Percentiles rank a stretch among this genome's conserved stretches.
phyloP scores from a whole-genome alignment of 305 asterid genomes.

The Fraxinus latifolia region DNA sequence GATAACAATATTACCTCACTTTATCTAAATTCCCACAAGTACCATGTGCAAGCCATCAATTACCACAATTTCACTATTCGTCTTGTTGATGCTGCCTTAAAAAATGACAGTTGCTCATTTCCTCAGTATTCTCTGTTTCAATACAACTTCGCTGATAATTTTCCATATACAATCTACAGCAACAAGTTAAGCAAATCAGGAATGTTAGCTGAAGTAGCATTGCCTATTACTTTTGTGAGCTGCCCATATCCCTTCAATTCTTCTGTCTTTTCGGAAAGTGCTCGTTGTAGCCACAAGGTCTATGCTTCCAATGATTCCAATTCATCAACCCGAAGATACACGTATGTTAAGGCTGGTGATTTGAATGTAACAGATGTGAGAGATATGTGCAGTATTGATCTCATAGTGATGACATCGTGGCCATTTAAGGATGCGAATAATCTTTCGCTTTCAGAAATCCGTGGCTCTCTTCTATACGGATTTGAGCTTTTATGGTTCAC shows the following conservation, averaged over 20 bases:
- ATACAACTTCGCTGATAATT: background rate
- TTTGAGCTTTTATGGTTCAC: constrained; percentile 22
- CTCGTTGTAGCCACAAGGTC: background rate
- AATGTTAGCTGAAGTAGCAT: background rate
- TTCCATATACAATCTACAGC: background rate
- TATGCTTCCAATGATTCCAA: background rate
- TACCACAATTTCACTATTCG: constrained; percentile 26
- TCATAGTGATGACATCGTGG: constrained; percentile 6
- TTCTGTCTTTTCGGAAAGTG: constrained; percentile 5
- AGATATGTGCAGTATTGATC: constrained; percentile 16
- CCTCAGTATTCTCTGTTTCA: background rate
- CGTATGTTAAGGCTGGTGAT: constrained; percentile 8
- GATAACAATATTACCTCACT: constrained; percentile 17
- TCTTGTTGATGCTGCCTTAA: constrained; percentile 13
- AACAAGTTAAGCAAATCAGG: background rate
- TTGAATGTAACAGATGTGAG: background rate
- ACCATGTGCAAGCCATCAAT: constrained; percentile 24
- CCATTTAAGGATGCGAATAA: background rate
- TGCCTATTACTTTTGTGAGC: constrained; percentile 11
- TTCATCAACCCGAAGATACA: background rate
- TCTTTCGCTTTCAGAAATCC: constrained; percentile 15
- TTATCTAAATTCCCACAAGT: background rate
- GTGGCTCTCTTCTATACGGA: constrained; percentile 24
- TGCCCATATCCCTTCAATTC: constrained; percentile 15
- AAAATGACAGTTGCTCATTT: constrained; percentile 17